These are phyloP conservation scores for Candida ficus DNA, from an alignment of 805 yeast species.

Conservation along the genomic window DNA sequence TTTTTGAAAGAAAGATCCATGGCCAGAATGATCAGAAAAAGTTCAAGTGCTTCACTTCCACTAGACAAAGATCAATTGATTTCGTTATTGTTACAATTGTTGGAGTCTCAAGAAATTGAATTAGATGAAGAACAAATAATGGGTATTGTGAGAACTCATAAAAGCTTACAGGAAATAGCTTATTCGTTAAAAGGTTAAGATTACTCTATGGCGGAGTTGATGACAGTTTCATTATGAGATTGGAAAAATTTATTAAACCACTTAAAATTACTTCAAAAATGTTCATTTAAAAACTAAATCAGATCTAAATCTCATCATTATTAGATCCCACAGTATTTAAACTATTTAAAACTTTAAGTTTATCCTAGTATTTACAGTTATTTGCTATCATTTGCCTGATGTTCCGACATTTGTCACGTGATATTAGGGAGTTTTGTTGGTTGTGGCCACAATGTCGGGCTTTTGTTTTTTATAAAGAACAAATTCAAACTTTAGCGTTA, in stretches of 20 bases:
- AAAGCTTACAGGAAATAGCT: slow-evolving; percentile 6
- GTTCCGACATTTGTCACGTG: slow-evolving; percentile 1
- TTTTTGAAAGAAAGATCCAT: slow-evolving; percentile 6
- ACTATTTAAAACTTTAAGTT: too few relatives aligned
- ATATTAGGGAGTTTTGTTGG: background rate
- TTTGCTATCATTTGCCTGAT: too few relatives aligned
- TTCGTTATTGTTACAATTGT: slow-evolving; percentile 3
- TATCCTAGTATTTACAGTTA: too few relatives aligned
- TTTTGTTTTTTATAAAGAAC: background rate
- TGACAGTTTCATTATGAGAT: too few relatives aligned
- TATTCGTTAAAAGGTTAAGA: background rate
- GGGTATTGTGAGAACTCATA: background rate
- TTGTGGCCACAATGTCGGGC: slow-evolving; percentile 4
- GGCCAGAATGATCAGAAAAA: slow-evolving; percentile 5
- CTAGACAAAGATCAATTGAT: slow-evolving; percentile 3
- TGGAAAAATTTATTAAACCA: too few relatives aligned
- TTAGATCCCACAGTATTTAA: background rate
- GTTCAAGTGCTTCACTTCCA: background rate
- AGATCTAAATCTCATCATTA: too few relatives aligned
- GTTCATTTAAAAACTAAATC: too few relatives aligned
- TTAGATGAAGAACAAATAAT: slow-evolving; percentile 4
- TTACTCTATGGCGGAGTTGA: too few relatives aligned
- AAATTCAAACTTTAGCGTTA: too few relatives aligned
- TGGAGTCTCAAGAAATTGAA: slow-evolving; percentile 5
- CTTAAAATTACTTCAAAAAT: too few relatives aligned